Evolutionary conservation across 805 yeast genomes (phyloP).

Genomic region (Myxozyma geophila): DNA sequence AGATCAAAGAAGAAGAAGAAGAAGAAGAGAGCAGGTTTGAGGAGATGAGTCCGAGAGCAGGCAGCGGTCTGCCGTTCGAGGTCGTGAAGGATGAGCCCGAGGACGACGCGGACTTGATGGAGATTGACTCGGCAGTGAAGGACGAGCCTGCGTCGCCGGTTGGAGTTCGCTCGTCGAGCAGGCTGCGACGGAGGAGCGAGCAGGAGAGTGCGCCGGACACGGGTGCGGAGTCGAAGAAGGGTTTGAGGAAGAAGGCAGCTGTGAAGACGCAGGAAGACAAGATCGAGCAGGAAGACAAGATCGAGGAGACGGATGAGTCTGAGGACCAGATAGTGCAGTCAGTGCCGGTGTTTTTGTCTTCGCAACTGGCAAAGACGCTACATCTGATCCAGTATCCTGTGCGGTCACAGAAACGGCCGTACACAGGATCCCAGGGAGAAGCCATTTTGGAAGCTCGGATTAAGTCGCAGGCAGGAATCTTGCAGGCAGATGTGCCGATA

Average conservation of each 20-base stretch:
- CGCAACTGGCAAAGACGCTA: constrained; percentile 43
- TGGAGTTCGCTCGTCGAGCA: not conserved
- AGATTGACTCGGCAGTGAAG: constrained; percentile 3
- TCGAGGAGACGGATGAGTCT: constrained; percentile 27
- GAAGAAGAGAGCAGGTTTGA: not conserved
- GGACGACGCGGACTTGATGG: constrained; percentile 12
- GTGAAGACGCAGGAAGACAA: not conserved
- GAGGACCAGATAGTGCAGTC: constrained; percentile 67
- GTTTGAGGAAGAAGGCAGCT: not conserved
- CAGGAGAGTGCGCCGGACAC: not conserved
- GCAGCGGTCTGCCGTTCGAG: constrained; percentile 1
- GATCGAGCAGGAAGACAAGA: not conserved
- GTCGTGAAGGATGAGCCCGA: constrained; percentile 15
- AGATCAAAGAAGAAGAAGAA: constrained; percentile 15
- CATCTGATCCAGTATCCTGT: constrained; percentile 67
- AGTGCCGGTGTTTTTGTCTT: constrained; percentile 59
- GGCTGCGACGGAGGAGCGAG: constrained; percentile 1
- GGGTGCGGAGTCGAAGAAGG: not conserved
- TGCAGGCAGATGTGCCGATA: constrained; percentile 79
- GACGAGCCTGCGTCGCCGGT: constrained; percentile 6
- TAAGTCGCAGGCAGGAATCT: constrained; percentile 63
- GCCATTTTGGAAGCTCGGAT: constrained; percentile 53
- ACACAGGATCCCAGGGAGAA: constrained; percentile 47
- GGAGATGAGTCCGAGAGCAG: constrained; percentile 1
- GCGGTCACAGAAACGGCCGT: constrained; percentile 52